Evolutionary conservation across 2,329 filamentous ascomycete species (phyloP), one percentile per base, ranked within the genome.

Genomic region (Penicillium sp.): DNA sequence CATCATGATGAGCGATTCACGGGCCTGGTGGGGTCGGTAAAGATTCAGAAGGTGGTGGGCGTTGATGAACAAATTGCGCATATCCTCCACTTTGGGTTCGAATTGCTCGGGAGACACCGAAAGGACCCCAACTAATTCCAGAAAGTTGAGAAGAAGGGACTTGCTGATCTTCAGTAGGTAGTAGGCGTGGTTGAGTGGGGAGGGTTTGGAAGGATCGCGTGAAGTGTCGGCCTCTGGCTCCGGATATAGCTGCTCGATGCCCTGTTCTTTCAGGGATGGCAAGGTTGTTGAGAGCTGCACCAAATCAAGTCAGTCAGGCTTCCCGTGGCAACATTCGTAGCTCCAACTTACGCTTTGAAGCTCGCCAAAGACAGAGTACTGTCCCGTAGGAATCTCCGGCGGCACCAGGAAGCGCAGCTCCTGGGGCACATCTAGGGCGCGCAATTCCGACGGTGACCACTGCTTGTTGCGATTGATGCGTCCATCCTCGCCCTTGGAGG

Each of bases 21-120:
- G 78, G 22, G 92, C 91, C 74, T 97, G 92, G 69, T 96, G 92
- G 9, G 92, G 92, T 28, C 92, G 82, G 73, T 96, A 97, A 70
- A 95, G 87, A 70, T 99, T 99, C 59, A 97, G 84, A 48, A 96
- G 81, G 65, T 95, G 90, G 72, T 96, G 91, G 65, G 95, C 88
- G 70, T 97, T 97, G 70, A 92, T 86, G 57, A 95, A 87, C 25
- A 97, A 76, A 14, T 87, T 91, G 63, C 88, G 81, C 28, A 99
- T 74, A 69, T 97, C 88, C 40, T 84, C 78, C 41, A 92, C 80
- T 68, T 95, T 95, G 38, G 84, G 80, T 24, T 81, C 77, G 46
- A 85, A 87, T 68, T 87, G 76, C 39, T 80, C 78, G 0, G 90
- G 88, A 41, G 86, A 80, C n/a, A 82, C 73, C 9, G 82, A 80